A percentile compares a stretch with the other conserved stretches of the same genome.
phyloP scores from a whole-genome alignment of 352 stramenopile species.

The Phytophthora cajani region DNA sequence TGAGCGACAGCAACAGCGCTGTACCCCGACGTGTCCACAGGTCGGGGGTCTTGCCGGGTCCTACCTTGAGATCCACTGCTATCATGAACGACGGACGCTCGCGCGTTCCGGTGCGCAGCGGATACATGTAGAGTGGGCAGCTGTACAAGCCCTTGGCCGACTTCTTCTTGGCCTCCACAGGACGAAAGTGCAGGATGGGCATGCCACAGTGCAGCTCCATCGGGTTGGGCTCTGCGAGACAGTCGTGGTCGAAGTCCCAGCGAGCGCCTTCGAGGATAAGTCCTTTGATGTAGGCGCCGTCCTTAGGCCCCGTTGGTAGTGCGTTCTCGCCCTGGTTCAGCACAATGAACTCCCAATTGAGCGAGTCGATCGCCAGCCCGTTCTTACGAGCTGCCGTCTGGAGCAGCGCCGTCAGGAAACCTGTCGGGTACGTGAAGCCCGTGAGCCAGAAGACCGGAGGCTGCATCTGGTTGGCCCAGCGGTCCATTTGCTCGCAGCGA shows the following conservation, averaged over 20 bases:
- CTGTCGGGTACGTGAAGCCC: constrained; percentile 97
- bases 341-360: constrained; percentile 96
- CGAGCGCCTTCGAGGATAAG: constrained; percentile 93
- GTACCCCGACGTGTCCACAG: constrained; percentile 95
- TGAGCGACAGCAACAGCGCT: constrained; percentile 92
- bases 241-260: constrained; percentile 93
- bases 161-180: constrained; percentile 96
- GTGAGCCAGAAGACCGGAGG: constrained; percentile 95
- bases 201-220: constrained; percentile 94
- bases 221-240: constrained; percentile 87
- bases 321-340: constrained; percentile 89
- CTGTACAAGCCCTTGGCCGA: constrained; percentile 91
- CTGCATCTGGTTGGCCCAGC: constrained; percentile 86
- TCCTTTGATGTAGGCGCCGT: constrained; percentile 92
- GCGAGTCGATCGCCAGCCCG: constrained; percentile 94
- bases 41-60: constrained; percentile 85
- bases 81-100: constrained; percentile 96
- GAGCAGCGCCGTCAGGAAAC: constrained; percentile 96
- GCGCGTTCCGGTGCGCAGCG: constrained; percentile 94
- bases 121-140: constrained; percentile 97
- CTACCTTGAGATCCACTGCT: constrained; percentile 92
- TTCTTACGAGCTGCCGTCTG: constrained; percentile 96
- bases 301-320: constrained; percentile 83
- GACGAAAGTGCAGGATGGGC: constrained; percentile 96
- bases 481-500: constrained; percentile 90